phyloP scores from a whole-genome alignment of 2,329 filamentous ascomycete species.

The Apiospora sp. region DNA sequence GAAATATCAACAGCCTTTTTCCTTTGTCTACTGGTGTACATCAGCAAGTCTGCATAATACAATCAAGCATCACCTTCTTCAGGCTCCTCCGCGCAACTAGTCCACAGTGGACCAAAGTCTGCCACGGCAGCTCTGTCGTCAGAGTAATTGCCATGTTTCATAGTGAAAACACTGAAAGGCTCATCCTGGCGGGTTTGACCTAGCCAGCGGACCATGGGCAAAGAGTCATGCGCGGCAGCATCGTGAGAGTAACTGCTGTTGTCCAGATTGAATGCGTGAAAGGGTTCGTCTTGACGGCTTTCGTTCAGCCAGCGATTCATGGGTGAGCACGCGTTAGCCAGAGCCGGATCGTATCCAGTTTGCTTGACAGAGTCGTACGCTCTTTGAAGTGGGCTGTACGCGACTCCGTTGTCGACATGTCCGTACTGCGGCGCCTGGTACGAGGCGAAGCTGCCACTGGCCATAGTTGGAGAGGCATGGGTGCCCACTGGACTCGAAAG shows the following conservation, averaged over 20 bases:
- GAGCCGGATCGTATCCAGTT: not conserved
- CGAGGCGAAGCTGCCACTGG: not conserved
- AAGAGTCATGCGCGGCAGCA: not conserved
- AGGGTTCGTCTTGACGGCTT: not conserved
- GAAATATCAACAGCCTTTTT: not conserved
- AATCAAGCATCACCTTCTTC: not conserved
- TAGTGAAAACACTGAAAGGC: not conserved
- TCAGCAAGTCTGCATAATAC: not conserved
- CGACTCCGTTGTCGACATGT: not conserved
- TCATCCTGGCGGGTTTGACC: not conserved
- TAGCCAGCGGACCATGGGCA: not conserved
- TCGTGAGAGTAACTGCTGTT: not conserved
- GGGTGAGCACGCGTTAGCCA: not conserved
- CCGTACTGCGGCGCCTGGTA: not conserved
- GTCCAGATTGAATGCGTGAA: not conserved
- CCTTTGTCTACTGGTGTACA: not conserved
- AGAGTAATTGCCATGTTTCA: not conserved
- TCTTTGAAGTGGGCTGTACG: too few species aligned
- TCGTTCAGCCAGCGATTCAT: not conserved
- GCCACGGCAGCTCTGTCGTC: not conserved
- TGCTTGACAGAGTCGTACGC: not conserved
- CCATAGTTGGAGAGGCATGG: not conserved
- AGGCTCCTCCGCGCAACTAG: not conserved
- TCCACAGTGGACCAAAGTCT: not conserved
- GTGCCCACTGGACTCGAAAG: not conserved